Evolutionary conservation across 148 eudicot species (phyloP), one percentile per base, ranked within the genome.

Genomic region (Rhododendron griersonianum): DNA sequence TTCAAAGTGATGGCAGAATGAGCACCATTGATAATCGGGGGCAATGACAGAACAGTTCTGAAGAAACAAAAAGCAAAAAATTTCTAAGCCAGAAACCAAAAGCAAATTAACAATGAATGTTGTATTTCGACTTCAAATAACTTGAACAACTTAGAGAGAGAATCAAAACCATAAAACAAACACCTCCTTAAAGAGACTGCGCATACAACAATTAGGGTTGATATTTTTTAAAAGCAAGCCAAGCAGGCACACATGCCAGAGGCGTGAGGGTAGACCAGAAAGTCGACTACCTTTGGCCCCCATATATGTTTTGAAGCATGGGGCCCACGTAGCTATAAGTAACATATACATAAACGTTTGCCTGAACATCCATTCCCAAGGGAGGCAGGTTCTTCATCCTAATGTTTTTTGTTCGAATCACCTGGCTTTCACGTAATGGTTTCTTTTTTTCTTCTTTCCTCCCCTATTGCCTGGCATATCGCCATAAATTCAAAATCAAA

Each of bases 21-120:
- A 77, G 96, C 93, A 86, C 99, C 94, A 87, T 97, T 97, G 71
- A 97, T 97, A 67, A 97, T 95, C 28, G 99, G 99, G 48, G 99
- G 99, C 86, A 97, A 84, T 50, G 98, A 97, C 92, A 97, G 88
- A 61, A 97, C 98, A 48, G 95, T 97, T 91, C 99, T 97, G 93
- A 91, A 92, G 78, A 86, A 85, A 77, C 76, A 83, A 41, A 81
- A 50, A 13, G 19, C 5, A n/a, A 21, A 44, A 55, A 35, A 7
- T 59, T 67, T 87, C 78, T 50, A 16, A 85, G 19, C 51, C 13
- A n/a, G 74, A 41, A 81, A 80, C 28, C 59, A 55, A 39, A 81
- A 59, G 21, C 41, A 78, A 21, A 63, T 53, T 19, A 23, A 67
- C 30, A 85, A 74, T 37, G 61, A 80, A 51, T 75, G 55, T 1